Conservation (phyloP, 306 rosid genomes). For the Elaeagnus macrophylla region DNA sequence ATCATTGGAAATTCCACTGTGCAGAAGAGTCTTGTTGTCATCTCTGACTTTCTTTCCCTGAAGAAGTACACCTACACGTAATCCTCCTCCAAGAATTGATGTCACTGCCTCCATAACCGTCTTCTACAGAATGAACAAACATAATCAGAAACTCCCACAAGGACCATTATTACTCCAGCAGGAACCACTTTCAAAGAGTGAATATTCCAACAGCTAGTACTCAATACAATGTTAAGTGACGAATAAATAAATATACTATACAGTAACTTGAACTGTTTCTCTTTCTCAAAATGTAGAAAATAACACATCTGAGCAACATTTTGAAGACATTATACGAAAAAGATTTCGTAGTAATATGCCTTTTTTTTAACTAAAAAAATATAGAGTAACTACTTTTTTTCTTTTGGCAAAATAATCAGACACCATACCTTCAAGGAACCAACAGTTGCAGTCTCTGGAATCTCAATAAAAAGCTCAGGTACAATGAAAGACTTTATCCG, state of each 20-base stretch:
- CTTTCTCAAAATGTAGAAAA: not conserved
- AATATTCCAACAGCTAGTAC: not conserved
- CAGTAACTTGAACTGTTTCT: not conserved
- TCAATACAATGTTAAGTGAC: not conserved
- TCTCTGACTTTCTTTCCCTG: constrained; percentile 83
- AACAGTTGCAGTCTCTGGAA: constrained; percentile 77
- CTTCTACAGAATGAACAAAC: constrained; percentile 40
- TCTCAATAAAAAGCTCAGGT: constrained; percentile 86
- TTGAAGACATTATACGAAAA: not conserved
- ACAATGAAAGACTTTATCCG: constrained; percentile 90
- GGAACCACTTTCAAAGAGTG: not conserved
- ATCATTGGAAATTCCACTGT: constrained; percentile 75
- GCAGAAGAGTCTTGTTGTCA: constrained; percentile 64
- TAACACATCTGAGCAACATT: no score
- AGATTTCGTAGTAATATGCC: no score
- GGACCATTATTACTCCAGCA: not conserved
- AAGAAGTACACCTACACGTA: constrained; percentile 69
- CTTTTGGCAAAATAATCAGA: not conserved
- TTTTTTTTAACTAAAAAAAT: not conserved
- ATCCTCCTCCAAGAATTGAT: constrained; percentile 65
- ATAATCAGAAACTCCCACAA: constrained; percentile 8
- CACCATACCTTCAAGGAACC: constrained; percentile 75
- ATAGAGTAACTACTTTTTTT: not conserved
- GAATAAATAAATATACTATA: not conserved
- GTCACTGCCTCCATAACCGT: constrained; percentile 88